A percentile compares a stretch with the other conserved stretches of the same genome.
Evolutionary conservation across 768 basidiomycete species (phyloP).

Genomic region (Dioszegia hungarica): DNA sequence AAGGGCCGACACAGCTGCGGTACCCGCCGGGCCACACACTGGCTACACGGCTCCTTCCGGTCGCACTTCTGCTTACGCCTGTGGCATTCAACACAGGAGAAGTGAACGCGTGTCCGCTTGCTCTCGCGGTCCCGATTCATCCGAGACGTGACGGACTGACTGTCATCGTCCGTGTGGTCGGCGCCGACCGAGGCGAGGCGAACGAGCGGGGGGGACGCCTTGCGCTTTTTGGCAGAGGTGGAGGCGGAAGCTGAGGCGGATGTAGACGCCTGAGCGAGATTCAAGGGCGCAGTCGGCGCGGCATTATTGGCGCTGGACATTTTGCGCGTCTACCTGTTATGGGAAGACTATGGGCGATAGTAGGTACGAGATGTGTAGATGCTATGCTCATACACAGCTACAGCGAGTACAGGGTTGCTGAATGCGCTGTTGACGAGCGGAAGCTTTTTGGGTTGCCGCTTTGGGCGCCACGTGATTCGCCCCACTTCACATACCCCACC

Average conservation of each 20-base stretch:
- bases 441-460: too few species aligned
- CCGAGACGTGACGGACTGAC: slow-evolving; percentile 15
- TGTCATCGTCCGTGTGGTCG: slow-evolving; percentile 36
- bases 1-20: slow-evolving; percentile 50
- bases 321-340: background rate
- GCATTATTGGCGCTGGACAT: background rate
- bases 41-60: slow-evolving; percentile 44
- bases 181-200: slow-evolving; percentile 15
- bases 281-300: background rate
- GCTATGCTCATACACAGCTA: too few species aligned
- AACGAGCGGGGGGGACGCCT: slow-evolving; percentile 19
- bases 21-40: slow-evolving; percentile 48
- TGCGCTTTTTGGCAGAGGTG: slow-evolving; percentile 25
- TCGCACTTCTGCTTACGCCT: slow-evolving; percentile 48
- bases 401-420: too few species aligned
- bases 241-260: background rate
- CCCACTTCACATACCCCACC: background rate
- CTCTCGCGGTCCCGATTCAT: slow-evolving; percentile 10
- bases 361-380: too few species aligned
- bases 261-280: background rate
- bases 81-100: slow-evolving; percentile 43
- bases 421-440: too few species aligned
- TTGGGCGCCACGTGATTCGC: too few species aligned
- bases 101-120: slow-evolving; percentile 46
- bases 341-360: too few species aligned